A percentile compares a stretch with the other conserved stretches of the same genome.
phyloP scores from a whole-genome alignment of 2,329 filamentous ascomycete species.

The Aspergillus sp. region DNA sequence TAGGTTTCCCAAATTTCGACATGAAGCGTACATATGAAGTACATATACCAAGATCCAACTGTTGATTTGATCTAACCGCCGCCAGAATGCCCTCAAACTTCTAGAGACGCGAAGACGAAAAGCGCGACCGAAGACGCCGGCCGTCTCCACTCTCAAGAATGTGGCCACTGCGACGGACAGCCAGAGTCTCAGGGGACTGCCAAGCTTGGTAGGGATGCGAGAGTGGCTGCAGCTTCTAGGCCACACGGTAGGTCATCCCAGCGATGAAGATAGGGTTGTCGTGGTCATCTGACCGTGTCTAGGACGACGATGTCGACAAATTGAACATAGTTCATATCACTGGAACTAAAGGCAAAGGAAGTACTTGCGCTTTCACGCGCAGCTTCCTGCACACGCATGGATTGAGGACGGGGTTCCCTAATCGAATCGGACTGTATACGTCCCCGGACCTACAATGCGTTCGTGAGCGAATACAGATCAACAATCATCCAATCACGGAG shows the following conservation, averaged over 20 bases:
- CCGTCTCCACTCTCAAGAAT: background rate
- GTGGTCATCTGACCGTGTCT: constrained; percentile 3
- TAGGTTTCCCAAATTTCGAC: too few species aligned
- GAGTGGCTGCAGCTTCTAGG: constrained; percentile 32
- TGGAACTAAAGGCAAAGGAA: constrained; percentile 76
- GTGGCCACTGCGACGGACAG: constrained; percentile 4
- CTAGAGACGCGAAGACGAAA: constrained; percentile 22
- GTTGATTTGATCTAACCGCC: background rate
- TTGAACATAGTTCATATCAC: constrained; percentile 69
- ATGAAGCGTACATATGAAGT: constrained; percentile 15
- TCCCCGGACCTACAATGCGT: constrained; percentile 30
- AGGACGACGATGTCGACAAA: constrained; percentile 51
- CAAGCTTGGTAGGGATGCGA: constrained; percentile 32
- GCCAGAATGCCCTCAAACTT: constrained; percentile 24
- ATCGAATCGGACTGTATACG: constrained; percentile 26
- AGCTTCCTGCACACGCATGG: constrained; percentile 53
- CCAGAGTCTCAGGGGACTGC: constrained; percentile 21
- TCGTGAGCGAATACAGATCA: constrained; percentile 40
- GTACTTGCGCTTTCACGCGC: constrained; percentile 62
- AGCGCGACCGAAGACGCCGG: constrained; percentile 13
- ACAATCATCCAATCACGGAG: constrained; percentile 28
- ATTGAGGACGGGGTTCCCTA: constrained; percentile 26
- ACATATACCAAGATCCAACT: background rate
- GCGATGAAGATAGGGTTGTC: background rate
- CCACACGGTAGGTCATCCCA: constrained; percentile 24